Percentiles rank a stretch among this genome's conserved stretches.
Conservation (phyloP, 1,139 yeast species). For the Scheffersomyces segobiensis region DNA sequence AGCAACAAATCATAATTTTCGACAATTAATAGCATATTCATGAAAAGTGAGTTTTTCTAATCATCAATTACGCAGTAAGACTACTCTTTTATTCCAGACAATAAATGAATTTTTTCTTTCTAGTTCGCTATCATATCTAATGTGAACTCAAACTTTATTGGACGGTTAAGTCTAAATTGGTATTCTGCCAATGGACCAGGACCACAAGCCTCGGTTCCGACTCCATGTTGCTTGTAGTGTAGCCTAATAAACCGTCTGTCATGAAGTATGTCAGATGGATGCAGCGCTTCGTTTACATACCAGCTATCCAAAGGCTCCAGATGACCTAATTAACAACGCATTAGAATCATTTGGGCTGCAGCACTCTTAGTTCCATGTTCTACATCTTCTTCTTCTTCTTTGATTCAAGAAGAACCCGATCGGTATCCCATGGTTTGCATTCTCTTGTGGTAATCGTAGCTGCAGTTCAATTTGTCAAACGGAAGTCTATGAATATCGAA, state of each 20-base stretch:
- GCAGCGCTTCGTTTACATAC: constrained; percentile 24
- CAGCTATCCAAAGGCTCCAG: constrained; percentile 16
- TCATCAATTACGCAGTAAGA: not conserved
- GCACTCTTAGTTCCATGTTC: constrained; percentile 33
- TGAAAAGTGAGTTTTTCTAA: not conserved
- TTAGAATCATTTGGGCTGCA: constrained; percentile 18
- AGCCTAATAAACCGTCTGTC: constrained; percentile 21
- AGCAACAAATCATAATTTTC: not conserved
- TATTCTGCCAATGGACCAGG: constrained; percentile 25
- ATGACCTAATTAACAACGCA: constrained; percentile 4
- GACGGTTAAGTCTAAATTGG: constrained; percentile 11
- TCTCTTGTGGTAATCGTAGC: constrained; percentile 35
- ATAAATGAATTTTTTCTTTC: too few species aligned
- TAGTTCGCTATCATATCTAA: not conserved
- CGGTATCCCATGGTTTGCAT: constrained; percentile 33
- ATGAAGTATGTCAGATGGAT: constrained; percentile 23
- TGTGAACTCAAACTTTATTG: not conserved
- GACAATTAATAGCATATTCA: not conserved
- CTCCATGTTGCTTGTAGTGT: constrained; percentile 32
- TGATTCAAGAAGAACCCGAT: constrained; percentile 20
- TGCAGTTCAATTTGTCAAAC: constrained; percentile 16
- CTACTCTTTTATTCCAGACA: not conserved
- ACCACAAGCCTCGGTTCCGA: constrained; percentile 36
- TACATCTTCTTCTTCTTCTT: not conserved
- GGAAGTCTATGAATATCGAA: constrained; percentile 18